Base-by-base conservation (phyloP, 176 grass and related monocot species). In the Triticum urartu region DNA sequence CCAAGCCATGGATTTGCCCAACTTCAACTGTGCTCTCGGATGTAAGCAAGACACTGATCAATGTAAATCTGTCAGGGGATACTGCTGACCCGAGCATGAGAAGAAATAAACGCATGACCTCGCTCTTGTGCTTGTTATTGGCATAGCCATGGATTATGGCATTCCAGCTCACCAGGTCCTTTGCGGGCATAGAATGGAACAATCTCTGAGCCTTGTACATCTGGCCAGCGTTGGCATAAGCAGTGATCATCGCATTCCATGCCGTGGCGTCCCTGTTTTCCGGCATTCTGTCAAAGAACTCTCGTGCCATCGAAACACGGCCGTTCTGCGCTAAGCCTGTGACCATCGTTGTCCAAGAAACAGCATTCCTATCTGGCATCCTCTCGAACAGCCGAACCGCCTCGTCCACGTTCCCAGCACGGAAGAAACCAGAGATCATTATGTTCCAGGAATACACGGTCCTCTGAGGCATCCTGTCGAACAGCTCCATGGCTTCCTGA, bases 301-400 rank as follows among this genome's bases (percentile, higher is more conserved):
- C 64, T 66, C 87, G 67, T 45, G 95, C 84, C 59, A 58, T 65
- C 13, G 9, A 58, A 33, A 79, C 81, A 11, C 56, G 62, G 25
- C 89, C 85, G 65, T 92, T 93, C 1, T 90, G 91, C 26, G 89
- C 85, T 54, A 90, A 93, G 38, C 95, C 92, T 26, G 87, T 88
- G 89, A 93, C 84, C 85, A 98, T 89, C 28, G 75, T 70, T 5
- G 91, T 98, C 90, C 92, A 98, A 10, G 89, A 93, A 54, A 90
- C 83, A 7, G 79, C 93, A 87, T 89, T 89, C 69, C 17, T 81
- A 48, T 70, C 50, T 54, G 86, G 89, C 86, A 94, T 94, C 68
- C 12, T 81, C 21, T 21, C 15, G 11, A 91, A 94, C 32, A 91
- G 47, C 10, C 0, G 2, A 18, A 15, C 91, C 1, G 93, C 93